A percentile compares a stretch with the other conserved stretches of the same genome.
Evolutionary conservation across 163 green algal genomes (phyloP).

Genomic region (Chlorella variabilis): DNA sequence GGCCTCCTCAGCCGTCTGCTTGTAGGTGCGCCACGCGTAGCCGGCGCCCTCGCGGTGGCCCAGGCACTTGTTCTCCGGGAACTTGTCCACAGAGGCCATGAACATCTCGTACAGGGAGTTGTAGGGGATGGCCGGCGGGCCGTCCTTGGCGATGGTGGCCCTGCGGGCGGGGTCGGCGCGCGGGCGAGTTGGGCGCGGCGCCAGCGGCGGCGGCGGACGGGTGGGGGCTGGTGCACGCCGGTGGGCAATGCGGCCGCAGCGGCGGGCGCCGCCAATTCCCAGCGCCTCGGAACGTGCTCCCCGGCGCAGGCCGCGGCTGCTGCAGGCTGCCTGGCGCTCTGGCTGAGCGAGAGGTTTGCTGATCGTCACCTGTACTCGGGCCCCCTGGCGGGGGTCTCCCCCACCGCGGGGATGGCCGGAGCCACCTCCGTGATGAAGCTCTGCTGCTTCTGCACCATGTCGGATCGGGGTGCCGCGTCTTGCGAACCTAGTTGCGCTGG

Average conservation of each 20-base stretch:
- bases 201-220: background rate
- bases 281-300: too few relatives aligned
- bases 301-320: too few relatives aligned
- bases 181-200: too few relatives aligned
- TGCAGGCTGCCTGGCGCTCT: too few relatives aligned
- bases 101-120: slow-evolving; percentile 51
- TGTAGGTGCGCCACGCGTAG: slow-evolving; percentile 52
- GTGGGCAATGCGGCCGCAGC: too few relatives aligned
- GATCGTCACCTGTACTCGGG: slow-evolving; percentile 18
- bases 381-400: background rate
- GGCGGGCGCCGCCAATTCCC: too few relatives aligned
- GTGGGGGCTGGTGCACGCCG: background rate
- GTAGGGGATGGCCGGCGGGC: slow-evolving; percentile 30
- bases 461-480: background rate
- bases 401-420: background rate
- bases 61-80: slow-evolving; percentile 41
- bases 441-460: background rate
- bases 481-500: background rate
- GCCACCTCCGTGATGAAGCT: slow-evolving; percentile 13
- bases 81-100: slow-evolving; percentile 26
- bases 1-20: background rate
- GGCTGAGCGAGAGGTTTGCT: too few relatives aligned
- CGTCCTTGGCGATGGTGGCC: slow-evolving; percentile 42
- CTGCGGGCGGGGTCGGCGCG: too few relatives aligned
- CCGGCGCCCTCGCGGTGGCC: slow-evolving; percentile 36